These are phyloP conservation scores for Teunomyces stri DNA, from an alignment of 805 yeast genomes.

Conservation along the genomic window DNA sequence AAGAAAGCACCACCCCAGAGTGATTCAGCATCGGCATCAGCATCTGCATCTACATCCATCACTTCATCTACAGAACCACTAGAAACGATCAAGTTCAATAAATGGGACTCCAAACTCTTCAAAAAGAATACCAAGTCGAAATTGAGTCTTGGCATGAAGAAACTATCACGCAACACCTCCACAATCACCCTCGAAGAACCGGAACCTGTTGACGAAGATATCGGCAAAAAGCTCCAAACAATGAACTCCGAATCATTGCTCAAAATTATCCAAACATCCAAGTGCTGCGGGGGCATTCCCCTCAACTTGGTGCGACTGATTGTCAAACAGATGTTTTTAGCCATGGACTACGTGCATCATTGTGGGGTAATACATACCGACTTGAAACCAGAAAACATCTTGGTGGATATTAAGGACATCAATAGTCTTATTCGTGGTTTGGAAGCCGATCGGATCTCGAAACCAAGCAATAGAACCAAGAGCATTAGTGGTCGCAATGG, in stretches of 20 bases:
- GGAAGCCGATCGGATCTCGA: slow-evolving; percentile 25
- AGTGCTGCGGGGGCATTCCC: slow-evolving; percentile 54
- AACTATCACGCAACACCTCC: background rate
- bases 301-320: slow-evolving; percentile 53
- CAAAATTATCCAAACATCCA: slow-evolving; percentile 33
- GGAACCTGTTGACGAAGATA: background rate
- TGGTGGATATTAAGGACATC: slow-evolving; percentile 53
- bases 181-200: background rate
- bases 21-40: background rate
- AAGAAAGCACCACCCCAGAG: background rate
- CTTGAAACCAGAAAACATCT: slow-evolving; percentile 41
- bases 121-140: slow-evolving; percentile 20
- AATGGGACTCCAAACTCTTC: slow-evolving; percentile 17
- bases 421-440: slow-evolving; percentile 47
- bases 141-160: slow-evolving; percentile 19
- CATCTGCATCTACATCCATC: too few species aligned
- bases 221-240: slow-evolving; percentile 10
- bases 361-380: slow-evolving; percentile 61
- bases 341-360: slow-evolving; percentile 57
- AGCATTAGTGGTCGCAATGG: slow-evolving; percentile 8
- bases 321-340: slow-evolving; percentile 52
- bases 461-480: slow-evolving; percentile 10
- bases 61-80: background rate
- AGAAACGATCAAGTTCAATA: slow-evolving; percentile 13
- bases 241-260: slow-evolving; percentile 22